Evolutionary conservation across 2,329 filamentous ascomycete genomes (phyloP).

Genomic region (Onygenales sp.): DNA sequence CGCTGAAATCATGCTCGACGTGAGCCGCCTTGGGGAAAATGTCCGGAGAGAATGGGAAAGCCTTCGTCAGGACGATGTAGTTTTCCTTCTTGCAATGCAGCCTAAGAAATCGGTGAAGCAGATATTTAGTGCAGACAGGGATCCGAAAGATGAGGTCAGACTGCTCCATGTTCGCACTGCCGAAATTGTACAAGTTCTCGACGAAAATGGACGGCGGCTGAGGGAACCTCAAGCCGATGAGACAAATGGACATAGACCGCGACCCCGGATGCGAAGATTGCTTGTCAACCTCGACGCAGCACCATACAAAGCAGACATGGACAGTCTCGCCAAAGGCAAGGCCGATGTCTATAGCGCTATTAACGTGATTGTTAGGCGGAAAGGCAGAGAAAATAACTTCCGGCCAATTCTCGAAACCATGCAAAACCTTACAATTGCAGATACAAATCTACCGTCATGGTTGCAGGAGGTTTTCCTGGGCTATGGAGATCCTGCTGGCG

Average conservation of each 20-base stretch:
- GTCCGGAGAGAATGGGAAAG: constrained; percentile 83
- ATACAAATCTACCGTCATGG: constrained; percentile 81
- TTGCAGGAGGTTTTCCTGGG: constrained; percentile 96
- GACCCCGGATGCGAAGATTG: constrained; percentile 57
- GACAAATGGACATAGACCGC: constrained; percentile 51
- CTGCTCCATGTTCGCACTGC: constrained; percentile 68
- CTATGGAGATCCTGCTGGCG: constrained; percentile 84
- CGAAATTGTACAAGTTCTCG: constrained; percentile 74
- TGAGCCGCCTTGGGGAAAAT: constrained; percentile 66
- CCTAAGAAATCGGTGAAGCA: constrained; percentile 37
- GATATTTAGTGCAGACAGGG: constrained; percentile 10
- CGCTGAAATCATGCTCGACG: constrained; percentile 76
- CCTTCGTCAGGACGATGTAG: constrained; percentile 73
- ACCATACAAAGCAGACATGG: constrained; percentile 69
- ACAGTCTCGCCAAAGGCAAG: constrained; percentile 55
- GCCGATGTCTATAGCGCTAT: constrained; percentile 72
- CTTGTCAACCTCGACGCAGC: constrained; percentile 72
- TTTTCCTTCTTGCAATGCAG: constrained; percentile 75
- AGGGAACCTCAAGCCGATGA: constrained; percentile 48
- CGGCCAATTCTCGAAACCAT: constrained; percentile 88
- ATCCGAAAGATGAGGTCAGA: constrained; percentile 49
- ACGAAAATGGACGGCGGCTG: constrained; percentile 70
- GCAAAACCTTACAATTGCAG: constrained; percentile 71
- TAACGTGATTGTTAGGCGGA: constrained; percentile 76
- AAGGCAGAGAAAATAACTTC: constrained; percentile 92